A percentile compares a stretch with the other conserved stretches of the same genome.
phyloP scores from a whole-genome alignment of 116 monocot genomes.

The Zostera marina region DNA sequence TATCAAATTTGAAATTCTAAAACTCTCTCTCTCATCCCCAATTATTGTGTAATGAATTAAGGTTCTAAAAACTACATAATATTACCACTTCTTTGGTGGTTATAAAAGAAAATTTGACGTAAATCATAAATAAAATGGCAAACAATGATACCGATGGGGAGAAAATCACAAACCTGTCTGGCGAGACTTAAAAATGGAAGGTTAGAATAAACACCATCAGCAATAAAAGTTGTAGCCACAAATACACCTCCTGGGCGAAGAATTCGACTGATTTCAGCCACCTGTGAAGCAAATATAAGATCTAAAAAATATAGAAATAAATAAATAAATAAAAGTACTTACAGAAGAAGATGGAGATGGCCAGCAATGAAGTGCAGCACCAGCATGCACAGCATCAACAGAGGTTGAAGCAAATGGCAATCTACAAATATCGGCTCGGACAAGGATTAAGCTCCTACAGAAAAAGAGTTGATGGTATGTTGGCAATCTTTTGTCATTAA shows the following conservation, averaged over 20 bases:
- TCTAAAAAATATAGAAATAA: not conserved
- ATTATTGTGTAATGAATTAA: no score
- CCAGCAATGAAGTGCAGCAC: constrained; percentile 97
- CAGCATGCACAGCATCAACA: constrained; percentile 93
- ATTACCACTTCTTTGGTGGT: no score
- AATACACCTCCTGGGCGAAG: constrained; percentile 80
- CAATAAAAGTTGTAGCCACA: constrained; percentile 79
- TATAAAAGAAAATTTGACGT: no score
- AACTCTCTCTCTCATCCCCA: no score
- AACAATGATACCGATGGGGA: not conserved
- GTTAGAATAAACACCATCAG: constrained; percentile 26
- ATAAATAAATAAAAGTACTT: constrained; percentile 9
- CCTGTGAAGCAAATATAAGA: constrained; percentile 17
- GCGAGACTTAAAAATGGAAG: constrained; percentile 24
- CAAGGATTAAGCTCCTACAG: constrained; percentile 51
- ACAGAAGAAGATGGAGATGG: constrained; percentile 87
- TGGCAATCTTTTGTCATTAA: no score
- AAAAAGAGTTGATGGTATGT: not conserved
- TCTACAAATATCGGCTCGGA: constrained; percentile 83
- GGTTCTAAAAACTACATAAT: no score
- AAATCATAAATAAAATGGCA: not conserved
- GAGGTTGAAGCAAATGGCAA: constrained; percentile 72
- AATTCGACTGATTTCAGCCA: constrained; percentile 82
- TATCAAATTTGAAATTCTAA: no score
- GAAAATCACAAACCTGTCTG: constrained; percentile 19